Evolutionary conservation across 306 rosid genomes (phyloP).

Genomic region (Trifolium pratense): DNA sequence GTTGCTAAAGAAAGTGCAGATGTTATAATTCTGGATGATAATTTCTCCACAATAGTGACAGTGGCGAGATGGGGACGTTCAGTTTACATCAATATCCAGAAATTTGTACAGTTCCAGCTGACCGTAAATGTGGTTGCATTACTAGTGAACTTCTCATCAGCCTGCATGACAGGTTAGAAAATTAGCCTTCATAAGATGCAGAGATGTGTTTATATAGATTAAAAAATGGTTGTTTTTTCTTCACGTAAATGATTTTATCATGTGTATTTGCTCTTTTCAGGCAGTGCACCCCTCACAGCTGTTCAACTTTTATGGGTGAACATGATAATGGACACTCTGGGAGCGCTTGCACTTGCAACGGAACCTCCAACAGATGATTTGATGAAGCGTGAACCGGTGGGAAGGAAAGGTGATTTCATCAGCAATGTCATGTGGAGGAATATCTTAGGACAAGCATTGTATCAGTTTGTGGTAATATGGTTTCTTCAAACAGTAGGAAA

Average conservation of each 20-base stretch:
- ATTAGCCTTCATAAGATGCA: conserved; percentile 9
- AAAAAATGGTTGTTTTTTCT: too few species aligned
- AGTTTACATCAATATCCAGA: conserved; percentile 90
- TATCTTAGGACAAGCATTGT: conserved; percentile 83
- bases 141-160: conserved; percentile 89
- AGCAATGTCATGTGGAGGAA: conserved; percentile 95
- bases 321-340: conserved; percentile 98
- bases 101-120: conserved; percentile 92
- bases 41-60: conserved; percentile 94
- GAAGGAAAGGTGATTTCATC: conserved; percentile 88
- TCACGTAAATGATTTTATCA: too few species aligned
- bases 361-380: conserved; percentile 93
- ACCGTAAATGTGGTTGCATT: conserved; percentile 95
- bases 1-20: conserved; percentile 99
- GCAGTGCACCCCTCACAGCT: conserved; percentile 97
- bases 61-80: conserved; percentile 99
- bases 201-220: neutral
- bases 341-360: conserved; percentile 97
- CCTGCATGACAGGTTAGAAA: conserved; percentile 79
- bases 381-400: conserved; percentile 87
- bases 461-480: conserved; percentile 81
- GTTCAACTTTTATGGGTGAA: conserved; percentile 98
- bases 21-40: conserved; percentile 91
- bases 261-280: conserved; percentile 52
- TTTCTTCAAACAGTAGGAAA: conserved; percentile 76